Percentiles rank a stretch among this genome's conserved stretches.
These are phyloP conservation scores for Cornus florida DNA, from an alignment of 148 eudicot species.

Conservation along the genomic window DNA sequence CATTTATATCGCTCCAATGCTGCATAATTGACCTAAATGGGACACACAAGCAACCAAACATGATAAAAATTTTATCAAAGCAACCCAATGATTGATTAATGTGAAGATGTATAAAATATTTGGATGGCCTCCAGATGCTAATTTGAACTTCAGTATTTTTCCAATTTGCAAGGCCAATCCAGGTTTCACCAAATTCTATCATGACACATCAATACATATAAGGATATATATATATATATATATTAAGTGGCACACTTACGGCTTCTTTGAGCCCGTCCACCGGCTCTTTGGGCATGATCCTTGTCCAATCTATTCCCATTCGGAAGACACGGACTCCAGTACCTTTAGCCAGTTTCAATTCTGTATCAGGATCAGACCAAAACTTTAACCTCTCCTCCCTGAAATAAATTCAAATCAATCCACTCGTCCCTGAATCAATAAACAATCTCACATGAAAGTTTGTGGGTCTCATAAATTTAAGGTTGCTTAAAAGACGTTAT, in stretches of 20 bases:
- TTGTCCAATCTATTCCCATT: conserved; percentile 98
- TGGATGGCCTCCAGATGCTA: not conserved
- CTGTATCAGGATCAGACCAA: conserved; percentile 99
- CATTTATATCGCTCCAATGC: conserved; percentile 93
- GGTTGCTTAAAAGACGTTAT: not conserved
- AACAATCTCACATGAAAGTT: not conserved
- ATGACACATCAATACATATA: not conserved
- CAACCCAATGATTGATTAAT: not conserved
- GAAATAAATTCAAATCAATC: conserved; percentile 28
- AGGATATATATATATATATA: not conserved
- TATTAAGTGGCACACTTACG: conserved; percentile 43
- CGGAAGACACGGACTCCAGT: conserved; percentile 87
- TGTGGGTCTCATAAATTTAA: not conserved
- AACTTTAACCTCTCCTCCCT: conserved; percentile 98
- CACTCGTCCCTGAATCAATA: conserved; percentile 13
- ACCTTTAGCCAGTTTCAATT: conserved; percentile 81
- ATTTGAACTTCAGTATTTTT: not conserved
- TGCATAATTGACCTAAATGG: conserved; percentile 79
- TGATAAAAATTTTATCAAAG: not conserved
- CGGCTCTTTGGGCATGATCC: conserved; percentile 95
- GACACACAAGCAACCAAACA: conserved; percentile 13
- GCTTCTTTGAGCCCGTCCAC: conserved; percentile 51
- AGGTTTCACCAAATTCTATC: no score
- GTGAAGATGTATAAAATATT: not conserved
- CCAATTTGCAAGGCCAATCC: no score